Conservation (phyloP, 371 early-diverging fungal genomes). For the Rhizomucor pusillus region DNA sequence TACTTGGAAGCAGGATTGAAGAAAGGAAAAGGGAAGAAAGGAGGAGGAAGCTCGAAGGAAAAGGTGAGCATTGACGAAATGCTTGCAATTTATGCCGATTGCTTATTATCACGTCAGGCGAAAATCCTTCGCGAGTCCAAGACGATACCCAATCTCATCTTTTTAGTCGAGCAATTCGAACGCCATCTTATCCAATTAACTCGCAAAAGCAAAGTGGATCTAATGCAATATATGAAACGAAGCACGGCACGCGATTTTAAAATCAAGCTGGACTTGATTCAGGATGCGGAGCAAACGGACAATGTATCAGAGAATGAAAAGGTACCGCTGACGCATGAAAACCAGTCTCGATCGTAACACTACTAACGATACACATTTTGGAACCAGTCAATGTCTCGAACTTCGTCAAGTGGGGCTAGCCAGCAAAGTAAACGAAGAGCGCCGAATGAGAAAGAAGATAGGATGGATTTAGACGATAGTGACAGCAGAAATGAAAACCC, state of each 20-base stretch:
- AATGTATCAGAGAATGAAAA: neutral
- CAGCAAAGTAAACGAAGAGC: too few relatives aligned
- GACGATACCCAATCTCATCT: slow-evolving; percentile 64
- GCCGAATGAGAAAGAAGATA: too few relatives aligned
- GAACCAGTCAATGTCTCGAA: too few relatives aligned
- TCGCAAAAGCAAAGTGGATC: slow-evolving; percentile 61
- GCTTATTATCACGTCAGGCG: slow-evolving; percentile 21
- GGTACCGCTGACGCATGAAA: too few relatives aligned
- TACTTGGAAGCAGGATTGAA: neutral
- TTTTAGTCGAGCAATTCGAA: slow-evolving; percentile 68
- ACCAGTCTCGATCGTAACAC: too few relatives aligned
- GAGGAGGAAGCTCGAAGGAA: slow-evolving; percentile 2
- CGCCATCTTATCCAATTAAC: slow-evolving; percentile 61
- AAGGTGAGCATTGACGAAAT: neutral
- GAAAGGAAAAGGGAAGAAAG: slow-evolving; percentile 15
- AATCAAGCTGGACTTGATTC: slow-evolving; percentile 51
- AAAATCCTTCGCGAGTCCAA: slow-evolving; percentile 62
- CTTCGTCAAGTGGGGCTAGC: too few relatives aligned
- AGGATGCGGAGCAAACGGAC: slow-evolving; percentile 9
- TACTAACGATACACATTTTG: too few relatives aligned
- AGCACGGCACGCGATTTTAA: slow-evolving; percentile 72
- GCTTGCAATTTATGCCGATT: neutral
- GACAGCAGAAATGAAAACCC: too few relatives aligned
- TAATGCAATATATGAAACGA: slow-evolving; percentile 68
- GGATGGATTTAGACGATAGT: too few relatives aligned